Evolutionary conservation across 352 stramenopile genomes (phyloP).

Genomic region (Plasmopara muralis): DNA sequence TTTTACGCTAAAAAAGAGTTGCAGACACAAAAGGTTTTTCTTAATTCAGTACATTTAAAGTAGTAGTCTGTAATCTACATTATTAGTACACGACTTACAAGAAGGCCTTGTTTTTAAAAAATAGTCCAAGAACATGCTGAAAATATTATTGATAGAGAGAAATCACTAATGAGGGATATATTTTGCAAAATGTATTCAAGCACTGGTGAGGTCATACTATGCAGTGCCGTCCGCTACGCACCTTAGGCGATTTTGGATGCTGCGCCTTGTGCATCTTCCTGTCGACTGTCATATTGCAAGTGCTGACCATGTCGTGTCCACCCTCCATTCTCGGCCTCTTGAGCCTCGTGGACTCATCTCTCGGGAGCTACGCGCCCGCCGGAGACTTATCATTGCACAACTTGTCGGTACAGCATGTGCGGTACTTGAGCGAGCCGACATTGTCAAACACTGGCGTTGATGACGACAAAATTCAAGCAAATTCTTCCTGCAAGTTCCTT

Average conservation of each 20-base stretch:
- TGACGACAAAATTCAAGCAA: background rate
- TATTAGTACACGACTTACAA: too few species aligned
- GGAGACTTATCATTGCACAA: slow-evolving; percentile 44
- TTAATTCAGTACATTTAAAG: too few species aligned
- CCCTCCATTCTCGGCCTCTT: slow-evolving; percentile 15
- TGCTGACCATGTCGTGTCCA: slow-evolving; percentile 15
- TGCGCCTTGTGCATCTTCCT: slow-evolving; percentile 24
- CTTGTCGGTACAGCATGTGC: slow-evolving; percentile 53
- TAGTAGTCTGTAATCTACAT: too few species aligned
- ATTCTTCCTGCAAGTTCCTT: slow-evolving; percentile 5
- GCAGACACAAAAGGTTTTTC: too few species aligned
- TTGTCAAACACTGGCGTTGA: background rate
- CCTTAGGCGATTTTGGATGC: slow-evolving; percentile 13
- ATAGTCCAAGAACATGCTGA: too few species aligned
- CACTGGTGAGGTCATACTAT: background rate
- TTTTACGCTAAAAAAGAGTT: too few species aligned
- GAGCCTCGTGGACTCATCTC: slow-evolving; percentile 15
- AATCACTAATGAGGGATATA: too few species aligned
- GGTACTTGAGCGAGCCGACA: slow-evolving; percentile 29
- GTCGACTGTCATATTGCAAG: slow-evolving; percentile 23
- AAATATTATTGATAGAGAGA: too few species aligned
- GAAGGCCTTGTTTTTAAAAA: too few species aligned
- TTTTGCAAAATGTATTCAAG: too few species aligned
- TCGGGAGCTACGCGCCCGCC: slow-evolving; percentile 6
- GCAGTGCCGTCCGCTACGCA: slow-evolving; percentile 24